Base-by-base conservation (phyloP, 2,329 filamentous ascomycete species). In the Penicillium sp. region DNA sequence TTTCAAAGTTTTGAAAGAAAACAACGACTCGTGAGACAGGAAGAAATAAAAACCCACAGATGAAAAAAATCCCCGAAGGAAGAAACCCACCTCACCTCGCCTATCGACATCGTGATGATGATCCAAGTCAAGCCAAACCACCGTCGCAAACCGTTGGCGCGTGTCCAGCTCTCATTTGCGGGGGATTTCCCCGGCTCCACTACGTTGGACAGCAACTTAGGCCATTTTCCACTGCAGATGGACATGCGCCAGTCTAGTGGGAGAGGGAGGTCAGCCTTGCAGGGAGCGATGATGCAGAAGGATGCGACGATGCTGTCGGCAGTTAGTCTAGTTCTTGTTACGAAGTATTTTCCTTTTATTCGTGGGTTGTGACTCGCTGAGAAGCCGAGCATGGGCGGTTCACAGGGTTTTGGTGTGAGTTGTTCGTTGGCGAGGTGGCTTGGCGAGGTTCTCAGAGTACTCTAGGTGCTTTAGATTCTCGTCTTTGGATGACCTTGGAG, bases 91-190 rank as follows among this genome's bases (percentile, higher is more conserved):
- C 21, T 38, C 4, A 11, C 13, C 35, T 41, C 35, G 35, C 15
- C 15, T 41, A 41, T 41, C 35, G 11, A 41, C 35, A 15, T 41
- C 35, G 11, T 5, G 31, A 13, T 9, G 8, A 35, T 35, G 11
- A 41, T 15, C 11, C 47, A 41, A 15, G 19, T 57, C 47, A 8
- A 51, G 11, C 21, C 45, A 51, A 55, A 31, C 46, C 31, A 19
- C 45, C 48, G 17, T 44, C 52, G 13, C 11, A 17, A 54, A 31
- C 5, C 23, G 38, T 55, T 45, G n/a, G 30, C 45, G 56, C 65
- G 65, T 66, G 65, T 63, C 65, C 62, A 57, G 21, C 41, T 55
- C 63, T 66, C 58, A 66, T 66, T 66, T 65, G 65, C 49, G 60
- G 60, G 60, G 55, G 30, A 31, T 56, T 45, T 51, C 44, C 44